Evolutionary conservation across 148 eudicot species (phyloP).

Genomic region (Spergularia marina): DNA sequence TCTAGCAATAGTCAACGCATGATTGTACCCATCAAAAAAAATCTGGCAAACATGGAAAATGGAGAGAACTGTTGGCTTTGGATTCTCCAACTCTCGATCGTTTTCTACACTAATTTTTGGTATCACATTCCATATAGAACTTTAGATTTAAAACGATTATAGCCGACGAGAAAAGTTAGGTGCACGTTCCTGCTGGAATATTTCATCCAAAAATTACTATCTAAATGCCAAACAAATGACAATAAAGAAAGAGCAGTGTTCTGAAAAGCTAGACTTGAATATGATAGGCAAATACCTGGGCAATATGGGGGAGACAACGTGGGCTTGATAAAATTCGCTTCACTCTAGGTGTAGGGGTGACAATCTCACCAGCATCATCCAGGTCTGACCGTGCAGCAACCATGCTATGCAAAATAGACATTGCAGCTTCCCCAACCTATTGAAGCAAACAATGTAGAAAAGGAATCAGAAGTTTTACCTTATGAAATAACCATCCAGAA

Average conservation of each 20-base stretch:
- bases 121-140: background rate
- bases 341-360: constrained; percentile 97
- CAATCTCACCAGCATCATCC: constrained; percentile 99
- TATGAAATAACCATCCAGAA: background rate
- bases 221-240: background rate
- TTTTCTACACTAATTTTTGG: background rate
- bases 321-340: constrained; percentile 91
- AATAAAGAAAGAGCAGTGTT: background rate
- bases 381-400: constrained; percentile 95
- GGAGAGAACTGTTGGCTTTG: background rate
- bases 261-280: constrained; percentile 9
- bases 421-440: constrained; percentile 90
- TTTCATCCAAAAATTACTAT: background rate
- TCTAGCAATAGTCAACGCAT: background rate
- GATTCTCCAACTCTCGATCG: background rate
- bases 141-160: background rate
- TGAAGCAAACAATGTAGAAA: constrained; percentile 6
- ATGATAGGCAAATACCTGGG: constrained; percentile 56
- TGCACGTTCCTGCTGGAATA: background rate
- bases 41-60: background rate
- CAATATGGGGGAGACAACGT: constrained; percentile 96
- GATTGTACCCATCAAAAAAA: background rate
- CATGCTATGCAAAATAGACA: constrained; percentile 92
- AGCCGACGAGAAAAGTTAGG: background rate
- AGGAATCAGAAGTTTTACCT: background rate